phyloP scores from a whole-genome alignment of 1,284 basidiomycete genomes.

The Cutaneotrichosporon sp. region DNA sequence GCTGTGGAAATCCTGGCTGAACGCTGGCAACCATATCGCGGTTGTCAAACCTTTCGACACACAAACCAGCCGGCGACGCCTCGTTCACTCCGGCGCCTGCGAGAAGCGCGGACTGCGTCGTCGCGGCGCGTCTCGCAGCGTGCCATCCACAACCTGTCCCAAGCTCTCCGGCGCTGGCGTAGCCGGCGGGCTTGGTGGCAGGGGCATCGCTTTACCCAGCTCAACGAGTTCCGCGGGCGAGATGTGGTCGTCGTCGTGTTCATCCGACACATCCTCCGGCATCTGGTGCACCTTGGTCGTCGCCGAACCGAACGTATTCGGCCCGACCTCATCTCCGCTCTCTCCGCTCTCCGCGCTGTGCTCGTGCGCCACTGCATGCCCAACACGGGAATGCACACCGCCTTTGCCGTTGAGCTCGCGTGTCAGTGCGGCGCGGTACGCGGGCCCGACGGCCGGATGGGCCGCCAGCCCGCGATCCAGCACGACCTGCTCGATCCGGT shows the following conservation, averaged over 20 bases:
- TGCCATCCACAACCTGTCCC: not conserved
- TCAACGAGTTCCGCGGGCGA: not conserved
- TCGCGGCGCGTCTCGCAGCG: not conserved
- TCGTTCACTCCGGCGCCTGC: not conserved
- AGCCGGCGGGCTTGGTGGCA: slow-evolving; percentile 2
- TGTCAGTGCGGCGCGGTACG: not conserved
- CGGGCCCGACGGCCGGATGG: not conserved
- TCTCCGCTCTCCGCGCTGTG: not conserved
- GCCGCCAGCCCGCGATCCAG: not conserved
- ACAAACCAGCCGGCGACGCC: too few species aligned
- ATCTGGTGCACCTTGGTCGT: not conserved
- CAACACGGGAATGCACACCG: not conserved
- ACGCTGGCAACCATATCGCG: too few species aligned
- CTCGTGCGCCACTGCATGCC: not conserved
- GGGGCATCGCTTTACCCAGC: slow-evolving; percentile 5
- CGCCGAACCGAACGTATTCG: not conserved
- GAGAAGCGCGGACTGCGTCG: slow-evolving; percentile 6
- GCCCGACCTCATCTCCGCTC: not conserved
- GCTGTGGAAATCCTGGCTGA: too few species aligned
- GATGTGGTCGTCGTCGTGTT: not conserved
- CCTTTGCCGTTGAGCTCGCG: not conserved
- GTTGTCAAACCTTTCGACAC: too few species aligned
- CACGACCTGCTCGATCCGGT: slow-evolving; percentile 11
- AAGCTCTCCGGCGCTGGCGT: not conserved
- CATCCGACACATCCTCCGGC: not conserved